Evolutionary conservation across 768 basidiomycete genomes (phyloP).

Genomic region (Cyclocybe cylindracea): DNA sequence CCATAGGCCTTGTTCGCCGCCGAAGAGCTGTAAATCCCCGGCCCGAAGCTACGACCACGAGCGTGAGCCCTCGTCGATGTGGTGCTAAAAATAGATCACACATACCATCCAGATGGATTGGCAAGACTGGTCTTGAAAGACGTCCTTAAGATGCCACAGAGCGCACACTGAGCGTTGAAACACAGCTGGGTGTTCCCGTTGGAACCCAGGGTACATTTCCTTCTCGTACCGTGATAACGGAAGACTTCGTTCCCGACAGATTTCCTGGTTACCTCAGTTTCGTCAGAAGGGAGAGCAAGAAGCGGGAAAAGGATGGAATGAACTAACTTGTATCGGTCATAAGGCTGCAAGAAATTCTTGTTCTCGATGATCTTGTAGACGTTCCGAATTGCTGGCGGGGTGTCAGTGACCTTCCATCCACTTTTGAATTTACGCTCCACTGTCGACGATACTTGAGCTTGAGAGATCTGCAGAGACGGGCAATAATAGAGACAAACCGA

Average conservation of each 20-base stretch:
- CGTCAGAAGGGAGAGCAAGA: background rate
- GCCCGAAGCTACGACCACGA: slow-evolving; percentile 21
- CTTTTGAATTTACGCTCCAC: slow-evolving; percentile 28
- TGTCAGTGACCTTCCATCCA: slow-evolving; percentile 21
- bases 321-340: slow-evolving; percentile 25
- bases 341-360: slow-evolving; percentile 20
- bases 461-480: background rate
- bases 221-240: slow-evolving; percentile 30
- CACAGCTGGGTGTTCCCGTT: slow-evolving; percentile 23
- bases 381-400: slow-evolving; percentile 21
- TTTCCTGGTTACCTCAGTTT: slow-evolving; percentile 11
- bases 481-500: slow-evolving; percentile 11
- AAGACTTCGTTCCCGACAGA: slow-evolving; percentile 28
- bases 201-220: slow-evolving; percentile 25
- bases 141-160: slow-evolving; percentile 29
- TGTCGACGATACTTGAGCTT: slow-evolving; percentile 1
- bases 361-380: slow-evolving; percentile 32
- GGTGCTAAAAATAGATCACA: background rate
- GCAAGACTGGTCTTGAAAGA: slow-evolving; percentile 33
- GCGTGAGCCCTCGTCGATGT: background rate
- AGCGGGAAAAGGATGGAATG: background rate
- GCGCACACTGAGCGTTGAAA: slow-evolving; percentile 17
- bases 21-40: slow-evolving; percentile 30
- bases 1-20: slow-evolving; percentile 29
- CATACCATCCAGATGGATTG: slow-evolving; percentile 27